Evolutionary conservation across 805 yeast species (phyloP), one percentile per base, ranked within the genome.

Genomic region (Starmerella apis): DNA sequence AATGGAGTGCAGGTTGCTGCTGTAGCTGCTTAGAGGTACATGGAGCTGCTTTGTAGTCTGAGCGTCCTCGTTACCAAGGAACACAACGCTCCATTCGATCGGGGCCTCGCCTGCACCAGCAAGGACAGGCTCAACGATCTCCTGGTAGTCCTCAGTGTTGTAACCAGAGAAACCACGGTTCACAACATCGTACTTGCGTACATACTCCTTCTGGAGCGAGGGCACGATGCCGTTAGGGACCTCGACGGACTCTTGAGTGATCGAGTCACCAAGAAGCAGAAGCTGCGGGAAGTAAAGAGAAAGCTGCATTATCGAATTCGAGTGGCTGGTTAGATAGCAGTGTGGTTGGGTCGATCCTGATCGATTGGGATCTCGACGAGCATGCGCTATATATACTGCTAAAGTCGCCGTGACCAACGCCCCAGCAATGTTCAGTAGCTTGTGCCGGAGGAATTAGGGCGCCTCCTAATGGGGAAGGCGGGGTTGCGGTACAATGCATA

Each of bases 41-140:
- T 75, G 78, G 3, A 61, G 59, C n/a, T 47, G 47, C 1, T 62
- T 68, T 11, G 67, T 56, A 4, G 75, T 71, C 43, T 38, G 43
- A 0, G 82, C 72, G 63, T 87, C 96, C 61, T 87, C 87, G 19
- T 95, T 76, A 3, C 96, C 96, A 58, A 85, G 78, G 62, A 83
- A 86, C 2, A 86, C 67, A 10, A 79, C 77, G 52, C 79, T 69
- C n/a, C 71, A 54, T 3, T 32, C 47, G 56, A 65, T 33, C 23
- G 53, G 47, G 78, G 67, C 51, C 65, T 60, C 32, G 65, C 62
- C 3, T 53, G 56, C 3, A 59, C 68, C 60, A 22, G 71, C 68
- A 27, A 86, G 64, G 14, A 81, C 66, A 37, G 70, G 65, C 43
- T 70, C 65, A 8, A 70, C 59, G 0, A 77, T 86, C 31, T 33